A percentile compares a stretch with the other conserved stretches of the same genome.
Conservation (phyloP, 441 rosid species). For the Populus tomentosa region DNA sequence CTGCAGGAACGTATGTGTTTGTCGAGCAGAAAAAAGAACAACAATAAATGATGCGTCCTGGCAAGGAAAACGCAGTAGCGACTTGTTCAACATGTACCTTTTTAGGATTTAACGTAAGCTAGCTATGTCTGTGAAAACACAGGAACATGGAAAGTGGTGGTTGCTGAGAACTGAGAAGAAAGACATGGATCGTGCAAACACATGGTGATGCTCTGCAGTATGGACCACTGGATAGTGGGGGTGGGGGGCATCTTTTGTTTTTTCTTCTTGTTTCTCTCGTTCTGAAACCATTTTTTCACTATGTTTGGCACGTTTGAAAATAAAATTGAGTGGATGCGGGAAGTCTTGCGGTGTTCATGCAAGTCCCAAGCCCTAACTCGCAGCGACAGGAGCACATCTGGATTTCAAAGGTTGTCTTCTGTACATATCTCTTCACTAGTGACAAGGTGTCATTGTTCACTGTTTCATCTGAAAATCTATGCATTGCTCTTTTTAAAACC, state of each 20-base stretch:
- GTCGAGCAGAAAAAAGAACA: neutral
- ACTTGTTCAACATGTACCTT: neutral
- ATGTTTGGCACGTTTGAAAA: neutral
- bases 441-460: no score
- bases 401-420: neutral
- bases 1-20: neutral
- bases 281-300: neutral
- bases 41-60: neutral
- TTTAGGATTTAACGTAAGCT: neutral
- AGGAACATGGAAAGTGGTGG: neutral
- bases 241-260: neutral
- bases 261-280: no score
- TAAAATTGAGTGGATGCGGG: neutral
- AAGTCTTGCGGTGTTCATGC: neutral
- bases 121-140: neutral
- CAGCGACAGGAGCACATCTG: neutral
- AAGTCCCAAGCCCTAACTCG: neutral
- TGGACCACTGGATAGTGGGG: neutral
- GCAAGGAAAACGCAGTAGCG: neutral
- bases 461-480: no score
- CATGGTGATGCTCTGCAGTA: neutral
- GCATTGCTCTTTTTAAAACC: no score
- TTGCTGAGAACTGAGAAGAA: neutral
- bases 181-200: neutral
- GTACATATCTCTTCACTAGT: no score